Percentiles rank a stretch among this genome's conserved stretches.
phyloP scores from a whole-genome alignment of 2,329 filamentous ascomycete species.

The Falciphora oryzae region DNA sequence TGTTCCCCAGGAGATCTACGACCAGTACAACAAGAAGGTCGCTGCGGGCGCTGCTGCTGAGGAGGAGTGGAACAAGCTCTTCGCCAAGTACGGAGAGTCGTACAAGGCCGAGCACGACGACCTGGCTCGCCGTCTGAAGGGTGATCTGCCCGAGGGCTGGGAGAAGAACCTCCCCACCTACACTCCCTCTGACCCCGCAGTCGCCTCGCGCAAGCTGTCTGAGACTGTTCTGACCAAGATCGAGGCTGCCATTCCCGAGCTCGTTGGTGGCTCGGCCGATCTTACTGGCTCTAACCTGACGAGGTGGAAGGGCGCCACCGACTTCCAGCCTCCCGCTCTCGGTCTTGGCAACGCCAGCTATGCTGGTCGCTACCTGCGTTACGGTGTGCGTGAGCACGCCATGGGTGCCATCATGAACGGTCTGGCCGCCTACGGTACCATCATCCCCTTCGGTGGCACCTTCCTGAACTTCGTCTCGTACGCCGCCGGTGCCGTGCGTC shows the following conservation, averaged over 20 bases:
- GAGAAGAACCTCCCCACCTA: slow-evolving; percentile 90
- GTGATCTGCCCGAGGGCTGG: slow-evolving; percentile 92
- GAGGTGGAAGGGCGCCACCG: slow-evolving; percentile 91
- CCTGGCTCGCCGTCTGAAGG: slow-evolving; percentile 70
- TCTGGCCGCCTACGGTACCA: slow-evolving; percentile 87
- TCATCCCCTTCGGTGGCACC: slow-evolving; percentile 90
- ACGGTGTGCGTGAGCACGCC: slow-evolving; percentile 85
- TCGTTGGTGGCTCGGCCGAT: slow-evolving; percentile 94
- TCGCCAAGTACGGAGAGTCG: slow-evolving; percentile 77
- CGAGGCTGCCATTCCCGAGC: slow-evolving; percentile 75
- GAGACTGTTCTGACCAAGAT: slow-evolving; percentile 90
- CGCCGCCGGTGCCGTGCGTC: slow-evolving; percentile 88
- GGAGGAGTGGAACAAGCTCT: slow-evolving; percentile 90
- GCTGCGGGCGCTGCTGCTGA: slow-evolving; percentile 83
- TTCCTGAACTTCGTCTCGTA: slow-evolving; percentile 99
- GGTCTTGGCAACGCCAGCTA: slow-evolving; percentile 67
- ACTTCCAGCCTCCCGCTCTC: slow-evolving; percentile 89
- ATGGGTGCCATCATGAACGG: slow-evolving; percentile 96
- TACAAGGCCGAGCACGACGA: slow-evolving; percentile 76
- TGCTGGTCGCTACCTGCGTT: slow-evolving; percentile 85
- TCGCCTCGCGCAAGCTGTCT: slow-evolving; percentile 93
- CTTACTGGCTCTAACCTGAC: slow-evolving; percentile 98
- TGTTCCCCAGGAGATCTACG: slow-evolving; percentile 92
- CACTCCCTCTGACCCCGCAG: slow-evolving; percentile 74
- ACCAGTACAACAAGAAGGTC: slow-evolving; percentile 79